A percentile compares a stretch with the other conserved stretches of the same genome.
Evolutionary conservation across 257 asterid genomes (phyloP).

Genomic region (Cynanchum wilfordii): DNA sequence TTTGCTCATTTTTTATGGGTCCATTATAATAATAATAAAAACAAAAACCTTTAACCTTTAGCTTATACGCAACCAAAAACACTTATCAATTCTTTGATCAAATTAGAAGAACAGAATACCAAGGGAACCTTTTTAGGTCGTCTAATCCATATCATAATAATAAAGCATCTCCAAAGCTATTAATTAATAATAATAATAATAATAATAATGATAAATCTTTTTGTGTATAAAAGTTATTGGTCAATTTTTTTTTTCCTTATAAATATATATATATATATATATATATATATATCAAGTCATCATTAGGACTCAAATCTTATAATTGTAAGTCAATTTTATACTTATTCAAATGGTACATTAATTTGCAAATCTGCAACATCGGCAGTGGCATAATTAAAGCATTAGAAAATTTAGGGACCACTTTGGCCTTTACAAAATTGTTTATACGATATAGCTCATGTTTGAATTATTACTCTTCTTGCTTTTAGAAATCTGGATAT

Average conservation of each 20-base stretch:
- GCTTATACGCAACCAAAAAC: neutral
- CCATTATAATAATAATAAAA: neutral
- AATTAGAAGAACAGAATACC: conserved; percentile 12
- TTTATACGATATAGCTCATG: neutral
- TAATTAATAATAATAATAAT: too few relatives aligned
- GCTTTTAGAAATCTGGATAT: neutral
- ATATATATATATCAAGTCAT: too few relatives aligned
- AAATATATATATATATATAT: too few relatives aligned
- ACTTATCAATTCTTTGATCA: conserved; percentile 6
- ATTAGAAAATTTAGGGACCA: neutral
- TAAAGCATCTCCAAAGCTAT: neutral
- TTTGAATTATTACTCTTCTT: neutral
- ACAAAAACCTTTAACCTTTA: neutral
- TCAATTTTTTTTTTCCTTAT: too few relatives aligned
- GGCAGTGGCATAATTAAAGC: neutral
- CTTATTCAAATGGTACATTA: too few relatives aligned
- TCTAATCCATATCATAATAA: too few relatives aligned
- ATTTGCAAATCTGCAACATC: neutral
- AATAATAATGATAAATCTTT: too few relatives aligned
- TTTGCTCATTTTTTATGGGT: neutral
- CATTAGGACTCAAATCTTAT: too few relatives aligned
- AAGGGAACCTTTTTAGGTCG: neutral
- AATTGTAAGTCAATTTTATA: neutral
- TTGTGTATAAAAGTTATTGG: too few relatives aligned
- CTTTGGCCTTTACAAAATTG: neutral